A percentile compares a stretch with the other conserved stretches of the same genome.
phyloP scores from a whole-genome alignment of 768 basidiomycete genomes.

The Rhodotorula graminis region DNA sequence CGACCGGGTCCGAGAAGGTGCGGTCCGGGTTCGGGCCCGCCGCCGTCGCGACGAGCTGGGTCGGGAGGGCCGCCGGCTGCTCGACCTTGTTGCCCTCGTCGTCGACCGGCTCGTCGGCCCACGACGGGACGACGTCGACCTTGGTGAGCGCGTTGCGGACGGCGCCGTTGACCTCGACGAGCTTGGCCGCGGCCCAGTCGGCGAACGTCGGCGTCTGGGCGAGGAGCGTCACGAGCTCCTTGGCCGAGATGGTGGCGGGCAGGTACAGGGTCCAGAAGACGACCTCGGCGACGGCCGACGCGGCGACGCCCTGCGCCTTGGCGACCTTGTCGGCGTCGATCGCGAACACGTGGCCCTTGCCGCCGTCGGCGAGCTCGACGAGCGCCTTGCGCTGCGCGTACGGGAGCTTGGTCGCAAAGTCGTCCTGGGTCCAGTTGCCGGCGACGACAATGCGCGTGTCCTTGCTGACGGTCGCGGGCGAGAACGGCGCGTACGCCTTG shows the following conservation, averaged over 20 bases:
- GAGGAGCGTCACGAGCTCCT: conserved; percentile 39
- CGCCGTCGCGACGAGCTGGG: conserved; percentile 61
- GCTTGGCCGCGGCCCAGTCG: conserved; percentile 31
- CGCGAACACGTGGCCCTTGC: conserved; percentile 58
- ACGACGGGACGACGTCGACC: conserved; percentile 56
- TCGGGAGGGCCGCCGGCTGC: conserved; percentile 54
- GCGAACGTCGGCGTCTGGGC: conserved; percentile 29
- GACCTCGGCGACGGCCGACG: conserved; percentile 57
- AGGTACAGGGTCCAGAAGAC: conserved; percentile 75
- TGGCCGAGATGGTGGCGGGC: conserved; percentile 34
- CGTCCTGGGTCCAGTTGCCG: conserved; percentile 69
- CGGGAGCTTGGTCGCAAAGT: conserved; percentile 66
- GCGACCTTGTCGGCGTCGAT: conserved; percentile 51
- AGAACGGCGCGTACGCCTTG: conserved; percentile 68
- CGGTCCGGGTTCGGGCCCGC: conserved; percentile 50
- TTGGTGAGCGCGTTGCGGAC: conserved; percentile 52
- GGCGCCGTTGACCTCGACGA: conserved; percentile 40
- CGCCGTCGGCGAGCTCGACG: conserved; percentile 50
- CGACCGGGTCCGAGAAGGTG: conserved; percentile 60
- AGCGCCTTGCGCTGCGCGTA: conserved; percentile 50
- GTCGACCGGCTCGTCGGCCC: conserved; percentile 42
- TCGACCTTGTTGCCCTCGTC: conserved; percentile 43
- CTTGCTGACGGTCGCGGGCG: conserved; percentile 60
- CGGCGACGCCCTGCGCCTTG: conserved; percentile 49
- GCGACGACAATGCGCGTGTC: conserved; percentile 68